These are phyloP conservation scores for Lentinula detonsa DNA, from an alignment of 768 basidiomycete species.

Conservation along the genomic window DNA sequence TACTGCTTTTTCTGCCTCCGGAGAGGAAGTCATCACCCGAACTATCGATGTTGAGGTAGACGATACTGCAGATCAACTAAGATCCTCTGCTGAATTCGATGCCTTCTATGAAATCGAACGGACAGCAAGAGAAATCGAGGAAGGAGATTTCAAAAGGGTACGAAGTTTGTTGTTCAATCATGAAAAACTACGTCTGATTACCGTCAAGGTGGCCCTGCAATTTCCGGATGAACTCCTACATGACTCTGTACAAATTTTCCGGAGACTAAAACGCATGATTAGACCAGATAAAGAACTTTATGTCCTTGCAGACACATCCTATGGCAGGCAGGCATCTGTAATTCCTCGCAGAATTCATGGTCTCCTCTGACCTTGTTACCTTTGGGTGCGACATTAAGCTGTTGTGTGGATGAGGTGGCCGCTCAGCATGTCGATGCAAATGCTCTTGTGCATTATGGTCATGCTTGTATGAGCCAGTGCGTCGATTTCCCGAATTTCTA, in stretches of 20 bases:
- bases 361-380: neutral
- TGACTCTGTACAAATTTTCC: conserved; percentile 81
- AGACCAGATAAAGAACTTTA: conserved; percentile 57
- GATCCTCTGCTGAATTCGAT: conserved; percentile 38
- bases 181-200: neutral
- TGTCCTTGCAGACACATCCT: conserved; percentile 95
- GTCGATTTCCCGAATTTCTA: conserved; percentile 20
- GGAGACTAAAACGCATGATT: conserved; percentile 48
- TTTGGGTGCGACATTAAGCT: conserved; percentile 41
- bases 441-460: conserved; percentile 90
- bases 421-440: conserved; percentile 93
- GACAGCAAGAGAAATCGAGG: conserved; percentile 55
- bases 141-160: conserved; percentile 68
- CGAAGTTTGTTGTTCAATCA: conserved; percentile 12
- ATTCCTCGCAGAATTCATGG: neutral
- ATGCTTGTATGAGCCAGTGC: conserved; percentile 92
- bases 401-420: conserved; percentile 95
- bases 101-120: conserved; percentile 72
- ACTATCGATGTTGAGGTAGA: conserved; percentile 42
- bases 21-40: conserved; percentile 58
- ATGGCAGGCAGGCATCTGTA: conserved; percentile 65
- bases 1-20: conserved; percentile 47
- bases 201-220: conserved; percentile 73
- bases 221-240: conserved; percentile 92
- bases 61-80: conserved; percentile 23